A percentile compares a stretch with the other conserved stretches of the same genome.
These are phyloP conservation scores for Boletus holoroseus DNA, from an alignment of 1,284 basidiomycete species.

Conservation along the genomic window DNA sequence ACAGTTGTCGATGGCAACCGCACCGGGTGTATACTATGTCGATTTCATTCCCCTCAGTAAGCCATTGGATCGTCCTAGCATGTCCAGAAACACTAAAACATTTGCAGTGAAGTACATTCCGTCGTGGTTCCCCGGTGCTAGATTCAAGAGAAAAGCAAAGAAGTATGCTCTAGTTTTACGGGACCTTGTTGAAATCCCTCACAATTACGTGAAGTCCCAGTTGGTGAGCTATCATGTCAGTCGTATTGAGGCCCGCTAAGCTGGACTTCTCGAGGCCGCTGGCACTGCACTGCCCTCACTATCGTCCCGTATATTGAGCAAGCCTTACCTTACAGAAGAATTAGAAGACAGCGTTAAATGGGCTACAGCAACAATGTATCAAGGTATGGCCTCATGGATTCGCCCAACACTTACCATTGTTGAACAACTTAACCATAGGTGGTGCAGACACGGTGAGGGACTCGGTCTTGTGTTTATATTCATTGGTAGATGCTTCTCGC, in stretches of 20 bases:
- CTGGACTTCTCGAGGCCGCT: constrained; percentile 30
- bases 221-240: constrained; percentile 28
- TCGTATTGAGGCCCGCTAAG: not conserved
- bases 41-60: constrained; percentile 18
- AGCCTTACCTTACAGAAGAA: constrained; percentile 33
- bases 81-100: not conserved
- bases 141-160: constrained; percentile 48
- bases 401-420: not conserved
- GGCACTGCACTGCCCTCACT: constrained; percentile 46
- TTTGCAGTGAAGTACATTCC: constrained; percentile 51
- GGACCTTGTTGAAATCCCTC: constrained; percentile 47
- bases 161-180: constrained; percentile 42
- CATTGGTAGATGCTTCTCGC: not conserved
- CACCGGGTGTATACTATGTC: constrained; percentile 15
- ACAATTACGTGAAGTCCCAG: constrained; percentile 51
- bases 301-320: constrained; percentile 42
- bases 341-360: constrained; percentile 50
- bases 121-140: constrained; percentile 55
- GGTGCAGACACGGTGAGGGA: not conserved
- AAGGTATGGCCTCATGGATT: constrained; percentile 32
- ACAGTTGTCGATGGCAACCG: constrained; percentile 14
- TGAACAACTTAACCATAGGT: not conserved
- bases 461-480: not conserved
- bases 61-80: not conserved
- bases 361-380: constrained; percentile 51